Evolutionary conservation across 805 yeast species (phyloP).

Genomic region (Candida boleticola): DNA sequence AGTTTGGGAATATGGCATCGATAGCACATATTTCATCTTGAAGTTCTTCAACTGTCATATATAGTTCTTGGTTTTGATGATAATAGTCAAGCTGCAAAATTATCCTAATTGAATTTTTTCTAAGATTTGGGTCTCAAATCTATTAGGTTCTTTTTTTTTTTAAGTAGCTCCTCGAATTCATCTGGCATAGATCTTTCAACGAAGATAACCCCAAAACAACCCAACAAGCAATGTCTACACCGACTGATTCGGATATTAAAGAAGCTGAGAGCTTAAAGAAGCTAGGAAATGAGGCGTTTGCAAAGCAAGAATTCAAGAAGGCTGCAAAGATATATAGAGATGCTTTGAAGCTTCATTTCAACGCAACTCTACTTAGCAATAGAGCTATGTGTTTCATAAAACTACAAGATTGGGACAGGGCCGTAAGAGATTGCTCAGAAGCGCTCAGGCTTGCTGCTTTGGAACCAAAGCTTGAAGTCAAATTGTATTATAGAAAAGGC

Average conservation of each 20-base stretch:
- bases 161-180: no score
- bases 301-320: constrained; percentile 37
- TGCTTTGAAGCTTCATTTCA: constrained; percentile 48
- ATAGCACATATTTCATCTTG: constrained; percentile 77
- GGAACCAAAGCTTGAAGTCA: constrained; percentile 35
- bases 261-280: constrained; percentile 28
- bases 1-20: constrained; percentile 81
- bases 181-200: no score
- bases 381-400: constrained; percentile 65
- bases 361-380: constrained; percentile 63
- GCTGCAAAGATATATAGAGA: constrained; percentile 56
- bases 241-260: not conserved
- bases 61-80: not conserved
- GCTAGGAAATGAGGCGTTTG: constrained; percentile 55
- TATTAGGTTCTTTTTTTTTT: no score
- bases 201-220: no score
- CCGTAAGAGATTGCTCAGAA: constrained; percentile 46
- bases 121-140: no score
- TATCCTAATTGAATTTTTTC: no score
- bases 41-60: constrained; percentile 45
- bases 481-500: constrained; percentile 53
- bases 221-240: no score
- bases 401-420: constrained; percentile 46
- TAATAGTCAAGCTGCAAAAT: no score
- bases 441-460: constrained; percentile 42